Base-by-base conservation (phyloP, 2,329 filamentous ascomycete species). In the Dendrostoma leiphaemia region DNA sequence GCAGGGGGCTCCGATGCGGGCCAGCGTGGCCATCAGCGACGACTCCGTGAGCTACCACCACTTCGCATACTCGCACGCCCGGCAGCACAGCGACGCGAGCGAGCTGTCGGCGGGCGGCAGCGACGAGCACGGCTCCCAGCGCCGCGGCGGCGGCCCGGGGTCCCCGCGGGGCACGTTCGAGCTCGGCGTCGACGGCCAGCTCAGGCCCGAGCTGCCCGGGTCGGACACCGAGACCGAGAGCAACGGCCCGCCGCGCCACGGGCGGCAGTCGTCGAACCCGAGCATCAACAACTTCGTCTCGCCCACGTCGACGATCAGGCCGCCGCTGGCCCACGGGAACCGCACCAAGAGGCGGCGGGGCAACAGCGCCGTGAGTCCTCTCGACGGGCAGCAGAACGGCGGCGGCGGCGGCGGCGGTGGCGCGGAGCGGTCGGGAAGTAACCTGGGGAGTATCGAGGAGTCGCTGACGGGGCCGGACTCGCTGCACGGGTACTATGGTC, bases 401-500 rank as follows among this genome's bases (percentile, higher is more conserved):
- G 48, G 31, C 40, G 54, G 61, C 19, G 50, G 44, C 6, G 53
- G 55, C 53, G 54, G 50, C 3, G 59, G 60, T 31, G 63, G 63
- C 17, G 62, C 17, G 59, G 64, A 57, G 26, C 17, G n/a, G 26
- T 6, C 26, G 10, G 47, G 35, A 13, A 28, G 19, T 8, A 21
- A 6, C 5, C 61, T 75, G 6, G 67, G 64, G 6, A 67, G 69
- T 2, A 73, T 79, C 29, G 69, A 64, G 41, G 78, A 81, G 60
- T 61, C 63, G 3, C 57, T 35, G n/a, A 53, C 46, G 29, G 23
- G 47, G 19, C 41, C 55, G 12, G 26, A 48, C 15, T 57, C 55
- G 3, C 67, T 77, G 48, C 77, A 80, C 49, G 78, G 78, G 3
- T 72, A 77, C 34, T 75, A 79, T 52, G 77, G 77, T 1, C 70